Conservation (phyloP, 345 rosid genomes). For the Boechera retrofracta region DNA sequence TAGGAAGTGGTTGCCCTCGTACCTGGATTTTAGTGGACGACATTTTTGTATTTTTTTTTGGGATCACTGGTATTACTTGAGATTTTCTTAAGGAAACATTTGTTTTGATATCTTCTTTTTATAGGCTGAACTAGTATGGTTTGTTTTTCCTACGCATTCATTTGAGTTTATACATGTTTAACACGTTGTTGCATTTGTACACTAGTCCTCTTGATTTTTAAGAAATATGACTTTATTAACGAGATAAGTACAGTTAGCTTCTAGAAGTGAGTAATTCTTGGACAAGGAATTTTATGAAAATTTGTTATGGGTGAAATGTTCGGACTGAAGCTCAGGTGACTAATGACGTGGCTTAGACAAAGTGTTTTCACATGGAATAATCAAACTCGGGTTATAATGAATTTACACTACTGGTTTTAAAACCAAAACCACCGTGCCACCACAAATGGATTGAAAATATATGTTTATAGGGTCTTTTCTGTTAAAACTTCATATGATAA, state of each 20-base stretch:
- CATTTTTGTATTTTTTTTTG: background rate
- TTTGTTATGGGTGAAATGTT: too few species aligned
- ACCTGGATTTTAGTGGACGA: slow-evolving; percentile 33
- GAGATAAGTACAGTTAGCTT: background rate
- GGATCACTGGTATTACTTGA: background rate
- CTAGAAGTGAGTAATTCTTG: background rate
- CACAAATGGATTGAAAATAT: too few species aligned
- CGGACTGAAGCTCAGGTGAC: too few species aligned
- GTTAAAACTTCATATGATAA: background rate
- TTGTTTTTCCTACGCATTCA: background rate
- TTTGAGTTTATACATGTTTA: slow-evolving; percentile 13
- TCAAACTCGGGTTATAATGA: too few species aligned
- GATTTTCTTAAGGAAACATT: background rate
- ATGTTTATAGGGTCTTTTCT: background rate
- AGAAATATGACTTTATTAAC: background rate
- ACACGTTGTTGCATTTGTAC: background rate
- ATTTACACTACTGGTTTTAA: too few species aligned
- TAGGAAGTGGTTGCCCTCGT: slow-evolving; percentile 18
- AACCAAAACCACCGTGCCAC: too few species aligned
- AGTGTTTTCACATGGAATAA: too few species aligned
- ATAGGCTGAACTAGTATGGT: background rate
- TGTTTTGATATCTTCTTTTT: slow-evolving; percentile 4
- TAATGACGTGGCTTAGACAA: too few species aligned
- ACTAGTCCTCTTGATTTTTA: background rate
- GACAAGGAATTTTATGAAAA: too few species aligned